Evolutionary conservation across 306 rosid species (phyloP).

Genomic region (Bauhinia variegata): DNA sequence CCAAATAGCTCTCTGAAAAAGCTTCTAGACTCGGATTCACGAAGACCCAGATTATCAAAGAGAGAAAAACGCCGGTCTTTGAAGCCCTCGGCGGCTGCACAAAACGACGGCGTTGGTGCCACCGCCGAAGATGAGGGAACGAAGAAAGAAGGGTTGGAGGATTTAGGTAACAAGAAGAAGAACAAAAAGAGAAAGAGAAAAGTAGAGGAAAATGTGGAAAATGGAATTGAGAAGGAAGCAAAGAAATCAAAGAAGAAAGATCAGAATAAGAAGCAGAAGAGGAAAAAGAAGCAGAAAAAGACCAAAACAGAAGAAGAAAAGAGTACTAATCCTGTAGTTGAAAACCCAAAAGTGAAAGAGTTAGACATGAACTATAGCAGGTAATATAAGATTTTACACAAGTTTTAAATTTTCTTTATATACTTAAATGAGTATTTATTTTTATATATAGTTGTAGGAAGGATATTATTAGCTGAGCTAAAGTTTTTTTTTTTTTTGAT

Average conservation of each 20-base stretch:
- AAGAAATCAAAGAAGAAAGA: conserved; percentile 37
- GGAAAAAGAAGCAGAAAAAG: conserved; percentile 37
- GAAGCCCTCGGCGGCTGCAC: conserved; percentile 30
- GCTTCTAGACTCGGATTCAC: conserved; percentile 51
- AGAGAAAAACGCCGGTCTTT: conserved; percentile 61
- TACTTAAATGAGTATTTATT: too few relatives aligned
- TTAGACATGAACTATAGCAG: conserved; percentile 43
- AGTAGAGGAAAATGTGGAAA: conserved; percentile 36
- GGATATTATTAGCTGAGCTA: conserved; percentile 11
- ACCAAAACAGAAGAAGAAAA: conserved; percentile 35
- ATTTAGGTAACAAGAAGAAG: conserved; percentile 36
- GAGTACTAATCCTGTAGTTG: conserved; percentile 39
- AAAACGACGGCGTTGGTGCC: conserved; percentile 28
- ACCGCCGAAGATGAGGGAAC: conserved; percentile 14
- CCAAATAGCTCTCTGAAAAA: conserved; percentile 41
- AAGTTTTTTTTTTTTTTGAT: background rate
- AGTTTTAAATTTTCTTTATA: too few relatives aligned
- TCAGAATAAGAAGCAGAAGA: conserved; percentile 34
- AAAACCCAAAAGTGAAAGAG: conserved; percentile 34
- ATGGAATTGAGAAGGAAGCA: conserved; percentile 39
- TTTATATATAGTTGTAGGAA: background rate
- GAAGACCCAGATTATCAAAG: conserved; percentile 69
- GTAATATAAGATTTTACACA: conserved; percentile 40
- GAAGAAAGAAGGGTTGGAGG: conserved; percentile 40
- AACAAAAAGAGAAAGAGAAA: conserved; percentile 45